Percentiles rank a stretch among this genome's conserved stretches.
Conservation (phyloP, 371 early-diverging fungal genomes). For the Coemansia sp. region DNA sequence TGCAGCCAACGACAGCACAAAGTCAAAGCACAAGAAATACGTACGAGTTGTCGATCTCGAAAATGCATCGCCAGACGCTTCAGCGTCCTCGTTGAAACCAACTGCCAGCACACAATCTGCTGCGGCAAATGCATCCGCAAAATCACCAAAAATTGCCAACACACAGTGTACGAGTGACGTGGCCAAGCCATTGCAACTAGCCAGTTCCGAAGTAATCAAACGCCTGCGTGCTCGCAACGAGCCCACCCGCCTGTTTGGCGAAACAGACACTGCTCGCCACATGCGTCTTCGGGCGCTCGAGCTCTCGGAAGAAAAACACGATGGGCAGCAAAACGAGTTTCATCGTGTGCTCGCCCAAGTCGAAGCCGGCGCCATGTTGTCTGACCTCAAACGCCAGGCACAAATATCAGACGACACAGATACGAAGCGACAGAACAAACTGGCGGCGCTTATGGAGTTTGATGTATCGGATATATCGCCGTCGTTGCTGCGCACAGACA, state of each 20-base stretch:
- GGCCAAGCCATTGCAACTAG: slow-evolving; percentile 34
- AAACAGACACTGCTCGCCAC: slow-evolving; percentile 79
- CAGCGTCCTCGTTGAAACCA: not conserved
- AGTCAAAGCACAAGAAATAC: slow-evolving; percentile 56
- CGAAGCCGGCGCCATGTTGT: slow-evolving; percentile 78
- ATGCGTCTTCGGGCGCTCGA: slow-evolving; percentile 81
- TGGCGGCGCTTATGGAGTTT: slow-evolving; percentile 27
- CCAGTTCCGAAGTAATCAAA: slow-evolving; percentile 68
- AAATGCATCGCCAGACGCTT: slow-evolving; percentile 8
- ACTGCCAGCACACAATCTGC: not conserved
- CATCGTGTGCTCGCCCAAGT: slow-evolving; percentile 78
- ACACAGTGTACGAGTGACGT: not conserved
- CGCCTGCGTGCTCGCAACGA: slow-evolving; percentile 85
- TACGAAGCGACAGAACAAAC: slow-evolving; percentile 51
- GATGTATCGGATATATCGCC: slow-evolving; percentile 64
- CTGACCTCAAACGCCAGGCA: slow-evolving; percentile 64
- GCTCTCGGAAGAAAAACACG: slow-evolving; percentile 77
- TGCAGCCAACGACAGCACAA: slow-evolving; percentile 55
- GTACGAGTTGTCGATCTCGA: slow-evolving; percentile 41
- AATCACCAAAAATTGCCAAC: not conserved
- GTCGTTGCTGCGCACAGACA: slow-evolving; percentile 69
- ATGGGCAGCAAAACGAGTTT: slow-evolving; percentile 91
- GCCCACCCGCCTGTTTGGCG: slow-evolving; percentile 93
- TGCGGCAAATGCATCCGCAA: not conserved
- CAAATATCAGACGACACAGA: slow-evolving; percentile 34